A percentile compares a stretch with the other conserved stretches of the same genome.
phyloP scores from a whole-genome alignment of 768 basidiomycete genomes.

The Strobilomyces confusus region DNA sequence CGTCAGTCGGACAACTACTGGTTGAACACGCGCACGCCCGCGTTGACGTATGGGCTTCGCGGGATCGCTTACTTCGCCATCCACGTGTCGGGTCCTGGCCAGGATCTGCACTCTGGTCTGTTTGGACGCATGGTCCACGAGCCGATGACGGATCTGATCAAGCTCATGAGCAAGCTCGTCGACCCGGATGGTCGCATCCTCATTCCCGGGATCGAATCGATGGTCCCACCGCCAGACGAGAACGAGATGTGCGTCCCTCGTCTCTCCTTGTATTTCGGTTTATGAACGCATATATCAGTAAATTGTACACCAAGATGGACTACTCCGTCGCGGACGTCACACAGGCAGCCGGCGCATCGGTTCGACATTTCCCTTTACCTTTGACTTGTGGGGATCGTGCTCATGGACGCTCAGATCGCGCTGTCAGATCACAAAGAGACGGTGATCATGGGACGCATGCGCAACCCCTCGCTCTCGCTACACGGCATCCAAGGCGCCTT shows the following conservation, averaged over 20 bases:
- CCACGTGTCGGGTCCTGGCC: constrained; percentile 73
- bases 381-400: neutral
- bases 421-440: constrained; percentile 72
- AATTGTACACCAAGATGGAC: too few relatives aligned
- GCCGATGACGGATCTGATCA: constrained; percentile 92
- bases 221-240: constrained; percentile 69
- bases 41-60: constrained; percentile 83
- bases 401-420: constrained; percentile 41
- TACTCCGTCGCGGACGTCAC: too few relatives aligned
- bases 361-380: neutral
- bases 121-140: constrained; percentile 81
- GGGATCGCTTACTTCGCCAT: constrained; percentile 86
- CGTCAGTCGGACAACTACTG: constrained; percentile 89
- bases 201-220: constrained; percentile 83
- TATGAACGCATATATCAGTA: too few relatives aligned
- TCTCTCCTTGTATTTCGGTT: neutral
- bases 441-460: constrained; percentile 92
- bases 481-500: constrained; percentile 89
- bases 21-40: constrained; percentile 79
- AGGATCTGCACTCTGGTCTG: constrained; percentile 88
- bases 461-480: constrained; percentile 80
- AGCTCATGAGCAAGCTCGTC: constrained; percentile 83
- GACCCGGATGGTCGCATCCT: constrained; percentile 75
- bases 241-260: constrained; percentile 57
- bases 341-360: too few relatives aligned